Conservation (phyloP, 192 early-diverging fungal genomes). For the Endogone sp. region DNA sequence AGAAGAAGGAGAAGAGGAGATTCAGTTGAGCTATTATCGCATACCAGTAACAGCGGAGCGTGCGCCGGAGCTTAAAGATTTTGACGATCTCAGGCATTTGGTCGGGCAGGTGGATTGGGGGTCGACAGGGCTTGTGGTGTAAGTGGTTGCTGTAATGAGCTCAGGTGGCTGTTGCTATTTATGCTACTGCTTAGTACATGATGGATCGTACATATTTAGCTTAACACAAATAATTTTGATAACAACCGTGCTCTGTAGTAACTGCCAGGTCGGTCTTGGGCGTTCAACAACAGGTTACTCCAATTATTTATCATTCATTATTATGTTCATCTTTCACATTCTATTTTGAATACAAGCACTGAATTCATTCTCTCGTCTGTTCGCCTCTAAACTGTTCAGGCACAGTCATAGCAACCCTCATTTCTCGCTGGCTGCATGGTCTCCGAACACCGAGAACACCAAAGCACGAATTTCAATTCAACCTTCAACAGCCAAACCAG, state of each 20-base stretch:
- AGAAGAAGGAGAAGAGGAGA: not conserved
- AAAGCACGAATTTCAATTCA: not conserved
- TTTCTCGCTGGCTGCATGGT: slow-evolving; percentile 25
- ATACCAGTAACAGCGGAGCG: slow-evolving; percentile 59
- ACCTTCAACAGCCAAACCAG: not conserved
- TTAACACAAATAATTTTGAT: not conserved
- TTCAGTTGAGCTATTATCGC: slow-evolving; percentile 39
- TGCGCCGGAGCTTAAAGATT: slow-evolving; percentile 44
- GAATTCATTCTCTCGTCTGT: no score
- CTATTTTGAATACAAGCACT: no score
- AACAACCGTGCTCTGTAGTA: slow-evolving; percentile 23
- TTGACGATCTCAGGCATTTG: slow-evolving; percentile 49
- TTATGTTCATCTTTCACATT: not conserved
- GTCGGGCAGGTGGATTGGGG: slow-evolving; percentile 33
- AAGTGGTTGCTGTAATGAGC: slow-evolving; percentile 6
- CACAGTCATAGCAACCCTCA: slow-evolving; percentile 28
- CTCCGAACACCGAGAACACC: not conserved
- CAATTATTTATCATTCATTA: not conserved
- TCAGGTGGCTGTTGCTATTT: not conserved
- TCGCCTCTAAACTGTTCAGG: slow-evolving; percentile 9
- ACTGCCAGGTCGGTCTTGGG: slow-evolving; percentile 61
- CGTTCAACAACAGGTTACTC: slow-evolving; percentile 52
- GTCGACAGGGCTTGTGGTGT: slow-evolving; percentile 47
- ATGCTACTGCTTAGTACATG: slow-evolving; percentile 1
- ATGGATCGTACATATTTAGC: no score